Base-by-base conservation (phyloP, 805 yeast species). In the Ogataea methylovora region DNA sequence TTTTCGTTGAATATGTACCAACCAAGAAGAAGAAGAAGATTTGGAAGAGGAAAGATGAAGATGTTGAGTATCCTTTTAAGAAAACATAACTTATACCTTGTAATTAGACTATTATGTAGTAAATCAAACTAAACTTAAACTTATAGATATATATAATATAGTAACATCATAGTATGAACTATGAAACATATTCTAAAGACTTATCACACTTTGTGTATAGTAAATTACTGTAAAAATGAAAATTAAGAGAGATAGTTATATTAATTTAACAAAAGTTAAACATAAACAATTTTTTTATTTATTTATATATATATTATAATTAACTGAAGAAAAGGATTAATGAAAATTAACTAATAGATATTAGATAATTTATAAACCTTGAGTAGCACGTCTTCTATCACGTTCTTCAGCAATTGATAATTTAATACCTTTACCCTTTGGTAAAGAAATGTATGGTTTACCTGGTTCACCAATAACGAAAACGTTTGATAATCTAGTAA, bases 361-460 rank as follows among this genome's bases (percentile, higher is more conserved):
- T 18, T 16, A 27, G 22, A 6, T 32, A 22, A 44, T 32, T 67
- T 67, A 66, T 60, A 71, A 67, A 65, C 74, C 76, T 54, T 65
- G 68, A 65, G 76, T 83, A 62, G 90, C 87, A 73, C 95, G 84
- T 73, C 94, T 88, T 79, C 88, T 79, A 84, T 87, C 96, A 74
- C 96, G 86, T 80, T 87, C 96, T 76, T 87, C 96, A 63, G 95
- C 75, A 65, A 87, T 87, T 60, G 90, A 66, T 65, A 87, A 79
- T 79, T 87, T 87, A 71, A 87, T 83, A 83, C 97, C 97, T 81
- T 87, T 87, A 75, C 96, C 97, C 90, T 86, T 87, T 75, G 97
- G 96, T 69, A 87, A 76, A 44, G 95, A 84, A 63, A 87, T 76
- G 77, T 76, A 77, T 63, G 96, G 95, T 75, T 84, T 86, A 71